Percentiles rank a stretch among this genome's conserved stretches.
phyloP scores from a whole-genome alignment of 164 flowering plant species.

The Brasenia schreberi region DNA sequence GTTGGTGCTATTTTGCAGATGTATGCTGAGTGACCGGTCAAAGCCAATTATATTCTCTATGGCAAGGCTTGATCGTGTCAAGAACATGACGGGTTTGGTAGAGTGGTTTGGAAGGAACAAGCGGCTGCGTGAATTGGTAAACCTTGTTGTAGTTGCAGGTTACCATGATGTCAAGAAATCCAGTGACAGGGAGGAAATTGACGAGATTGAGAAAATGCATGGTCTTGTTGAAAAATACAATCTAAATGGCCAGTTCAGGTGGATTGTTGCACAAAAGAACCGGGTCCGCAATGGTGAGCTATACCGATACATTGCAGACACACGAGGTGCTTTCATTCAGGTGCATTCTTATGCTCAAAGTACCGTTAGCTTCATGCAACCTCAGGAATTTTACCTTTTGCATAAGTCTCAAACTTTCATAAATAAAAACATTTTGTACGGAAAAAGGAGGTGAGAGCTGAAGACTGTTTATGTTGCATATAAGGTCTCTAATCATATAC shows the following conservation, averaged over 20 bases:
- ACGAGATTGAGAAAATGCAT: constrained; percentile 86
- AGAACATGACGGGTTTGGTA: constrained; percentile 86
- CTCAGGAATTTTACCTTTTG: background rate
- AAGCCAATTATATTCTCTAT: constrained; percentile 95
- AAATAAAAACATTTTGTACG: too few species aligned
- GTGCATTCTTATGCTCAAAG: constrained; percentile 2
- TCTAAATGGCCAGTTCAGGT: constrained; percentile 82
- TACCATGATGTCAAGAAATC: constrained; percentile 83
- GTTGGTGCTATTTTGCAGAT: constrained; percentile 23
- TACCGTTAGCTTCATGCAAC: background rate
- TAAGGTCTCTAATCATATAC: too few species aligned
- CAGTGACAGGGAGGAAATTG: constrained; percentile 77
- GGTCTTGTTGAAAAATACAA: constrained; percentile 65
- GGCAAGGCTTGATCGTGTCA: constrained; percentile 93
- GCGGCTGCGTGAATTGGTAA: constrained; percentile 59
- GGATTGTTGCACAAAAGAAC: constrained; percentile 98
- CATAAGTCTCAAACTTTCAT: background rate
- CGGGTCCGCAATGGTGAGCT: constrained; percentile 94
- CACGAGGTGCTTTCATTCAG: constrained; percentile 75
- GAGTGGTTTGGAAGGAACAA: constrained; percentile 88
- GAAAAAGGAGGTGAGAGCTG: too few species aligned
- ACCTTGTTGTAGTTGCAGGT: constrained; percentile 93
- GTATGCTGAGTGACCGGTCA: constrained; percentile 62
- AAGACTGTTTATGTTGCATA: too few species aligned
- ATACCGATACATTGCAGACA: constrained; percentile 87